phyloP scores from a whole-genome alignment of 2,329 filamentous ascomycete genomes.

The Penicillium sumatraense region DNA sequence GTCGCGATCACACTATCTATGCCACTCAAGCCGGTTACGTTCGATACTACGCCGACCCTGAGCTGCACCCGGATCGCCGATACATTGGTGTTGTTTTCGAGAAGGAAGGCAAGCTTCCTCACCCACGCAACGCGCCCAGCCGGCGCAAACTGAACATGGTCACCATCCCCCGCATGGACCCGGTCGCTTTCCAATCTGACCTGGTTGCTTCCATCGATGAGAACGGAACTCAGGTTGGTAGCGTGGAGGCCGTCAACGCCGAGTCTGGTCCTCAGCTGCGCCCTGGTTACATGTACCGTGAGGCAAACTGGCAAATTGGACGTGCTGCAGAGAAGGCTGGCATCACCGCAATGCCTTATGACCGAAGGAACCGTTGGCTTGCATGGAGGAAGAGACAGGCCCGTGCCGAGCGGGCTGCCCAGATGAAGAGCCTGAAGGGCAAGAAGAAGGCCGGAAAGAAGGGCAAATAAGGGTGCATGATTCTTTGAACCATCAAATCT shows the following conservation, averaged over 20 bases:
- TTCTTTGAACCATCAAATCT: slow-evolving; percentile 25
- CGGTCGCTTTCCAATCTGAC: slow-evolving; percentile 26
- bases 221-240: slow-evolving; percentile 28
- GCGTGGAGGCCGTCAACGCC: slow-evolving; percentile 30
- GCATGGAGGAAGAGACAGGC: slow-evolving; percentile 66
- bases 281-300: slow-evolving; percentile 66
- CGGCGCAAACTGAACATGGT: slow-evolving; percentile 77
- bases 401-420: slow-evolving; percentile 55
- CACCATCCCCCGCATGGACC: slow-evolving; percentile 47
- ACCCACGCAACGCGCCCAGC: slow-evolving; percentile 73
- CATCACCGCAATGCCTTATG: slow-evolving; percentile 60
- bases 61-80: slow-evolving; percentile 79
- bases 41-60: slow-evolving; percentile 92
- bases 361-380: slow-evolving; percentile 64
- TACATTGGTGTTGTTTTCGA: slow-evolving; percentile 94
- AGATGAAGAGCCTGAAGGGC: slow-evolving; percentile 59
- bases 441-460: slow-evolving; percentile 49
- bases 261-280: slow-evolving; percentile 46
- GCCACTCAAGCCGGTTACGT: slow-evolving; percentile 86
- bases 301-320: slow-evolving; percentile 72
- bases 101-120: slow-evolving; percentile 78
- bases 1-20: slow-evolving; percentile 95
- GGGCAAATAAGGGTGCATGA: slow-evolving; percentile 35
- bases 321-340: slow-evolving; percentile 64
- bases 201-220: slow-evolving; percentile 30